Evolutionary conservation across 176 grass and related monocot species (phyloP).

Genomic region (Elymus sibiricus): DNA sequence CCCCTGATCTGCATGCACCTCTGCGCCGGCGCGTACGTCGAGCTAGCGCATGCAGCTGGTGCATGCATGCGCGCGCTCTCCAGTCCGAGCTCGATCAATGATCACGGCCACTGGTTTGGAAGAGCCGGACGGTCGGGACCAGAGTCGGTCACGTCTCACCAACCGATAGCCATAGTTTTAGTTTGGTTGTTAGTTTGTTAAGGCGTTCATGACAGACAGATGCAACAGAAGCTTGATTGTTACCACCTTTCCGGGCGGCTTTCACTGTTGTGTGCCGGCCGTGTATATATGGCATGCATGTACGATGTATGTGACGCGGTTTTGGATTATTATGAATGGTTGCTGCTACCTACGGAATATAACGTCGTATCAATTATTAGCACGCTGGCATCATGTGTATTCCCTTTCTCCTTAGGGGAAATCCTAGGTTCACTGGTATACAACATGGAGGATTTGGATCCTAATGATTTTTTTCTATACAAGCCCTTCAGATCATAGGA

Average conservation of each 20-base stretch:
- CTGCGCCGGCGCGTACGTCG: no score
- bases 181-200: background rate
- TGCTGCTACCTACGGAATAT: background rate
- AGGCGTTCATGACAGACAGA: background rate
- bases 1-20: no score
- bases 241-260: background rate
- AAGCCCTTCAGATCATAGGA: no score
- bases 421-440: background rate
- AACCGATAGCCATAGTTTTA: conserved; percentile 5
- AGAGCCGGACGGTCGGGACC: background rate
- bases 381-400: background rate
- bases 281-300: background rate
- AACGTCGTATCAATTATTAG: background rate
- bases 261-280: background rate
- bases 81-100: background rate
- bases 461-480: no score
- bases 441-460: background rate
- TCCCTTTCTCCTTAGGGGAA: background rate
- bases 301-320: background rate
- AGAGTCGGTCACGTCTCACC: background rate
- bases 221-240: background rate
- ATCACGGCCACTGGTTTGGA: background rate
- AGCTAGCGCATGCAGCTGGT: no score
- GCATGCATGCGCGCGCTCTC: background rate
- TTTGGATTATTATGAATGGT: background rate